phyloP scores from a whole-genome alignment of 169 alveolate species.

The Fabrea salina region DNA sequence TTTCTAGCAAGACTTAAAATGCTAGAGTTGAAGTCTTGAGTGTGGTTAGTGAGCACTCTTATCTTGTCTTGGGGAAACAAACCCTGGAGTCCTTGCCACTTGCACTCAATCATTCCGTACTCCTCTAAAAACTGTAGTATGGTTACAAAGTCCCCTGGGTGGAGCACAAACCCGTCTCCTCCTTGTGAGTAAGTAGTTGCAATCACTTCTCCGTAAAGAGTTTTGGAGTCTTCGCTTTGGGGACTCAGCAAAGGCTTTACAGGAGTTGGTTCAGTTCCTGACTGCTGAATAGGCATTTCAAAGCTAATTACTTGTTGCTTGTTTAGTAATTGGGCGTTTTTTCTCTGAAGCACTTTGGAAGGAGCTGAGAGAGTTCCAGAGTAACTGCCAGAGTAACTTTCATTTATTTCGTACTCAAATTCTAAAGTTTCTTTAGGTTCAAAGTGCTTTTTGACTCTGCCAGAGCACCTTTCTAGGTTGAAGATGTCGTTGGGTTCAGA shows the following conservation, averaged over 20 bases:
- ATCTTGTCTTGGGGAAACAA: constrained; percentile 28
- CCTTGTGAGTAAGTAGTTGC: constrained; percentile 30
- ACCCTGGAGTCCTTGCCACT: constrained; percentile 28
- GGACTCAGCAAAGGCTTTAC: no score
- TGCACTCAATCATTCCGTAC: constrained; percentile 24
- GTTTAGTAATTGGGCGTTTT: no score
- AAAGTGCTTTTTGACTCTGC: no score
- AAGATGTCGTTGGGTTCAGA: not conserved
- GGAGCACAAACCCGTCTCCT: constrained; percentile 31
- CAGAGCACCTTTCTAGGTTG: not conserved
- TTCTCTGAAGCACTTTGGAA: no score
- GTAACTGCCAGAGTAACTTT: no score
- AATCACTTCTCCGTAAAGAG: constrained; percentile 31
- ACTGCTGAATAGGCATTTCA: no score
- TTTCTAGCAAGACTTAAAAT: not conserved
- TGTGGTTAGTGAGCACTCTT: constrained; percentile 1
- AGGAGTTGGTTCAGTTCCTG: no score
- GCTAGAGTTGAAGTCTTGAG: not conserved
- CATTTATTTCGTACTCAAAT: no score
- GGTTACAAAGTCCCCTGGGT: constrained; percentile 29
- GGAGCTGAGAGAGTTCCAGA: no score
- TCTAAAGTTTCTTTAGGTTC: no score
- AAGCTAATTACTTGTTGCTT: no score
- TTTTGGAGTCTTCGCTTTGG: not conserved
- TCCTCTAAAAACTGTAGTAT: constrained; percentile 1